Conservation (phyloP, 192 early-diverging fungal species). For the Spinellus fusiger region DNA sequence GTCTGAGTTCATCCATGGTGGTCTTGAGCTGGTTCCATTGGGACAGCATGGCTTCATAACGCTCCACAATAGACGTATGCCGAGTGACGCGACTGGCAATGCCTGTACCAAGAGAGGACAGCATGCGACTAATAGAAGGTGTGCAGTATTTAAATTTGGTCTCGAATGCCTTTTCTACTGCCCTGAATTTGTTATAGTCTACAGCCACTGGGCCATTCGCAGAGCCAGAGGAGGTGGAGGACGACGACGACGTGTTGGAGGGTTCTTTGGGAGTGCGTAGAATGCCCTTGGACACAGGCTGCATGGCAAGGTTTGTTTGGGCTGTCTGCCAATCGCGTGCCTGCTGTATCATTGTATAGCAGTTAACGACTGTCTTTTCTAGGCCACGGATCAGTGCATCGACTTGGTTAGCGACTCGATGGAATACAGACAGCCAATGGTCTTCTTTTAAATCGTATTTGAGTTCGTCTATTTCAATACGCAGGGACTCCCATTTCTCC, state of each 20-base stretch:
- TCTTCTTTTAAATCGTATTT: slow-evolving; percentile 57
- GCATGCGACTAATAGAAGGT: slow-evolving; percentile 48
- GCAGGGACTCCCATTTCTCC: slow-evolving; percentile 45
- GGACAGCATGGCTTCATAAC: slow-evolving; percentile 43
- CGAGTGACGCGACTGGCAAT: slow-evolving; percentile 42
- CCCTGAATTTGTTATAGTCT: slow-evolving; percentile 39
- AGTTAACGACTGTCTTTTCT: slow-evolving; percentile 48
- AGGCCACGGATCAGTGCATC: slow-evolving; percentile 52
- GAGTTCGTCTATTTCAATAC: slow-evolving; percentile 48
- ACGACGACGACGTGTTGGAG: slow-evolving; percentile 15
- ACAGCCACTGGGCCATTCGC: slow-evolving; percentile 10
- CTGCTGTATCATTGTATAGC: slow-evolving; percentile 23
- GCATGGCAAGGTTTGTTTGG: slow-evolving; percentile 1
- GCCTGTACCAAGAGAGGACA: slow-evolving; percentile 46
- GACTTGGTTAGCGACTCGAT: slow-evolving; percentile 47
- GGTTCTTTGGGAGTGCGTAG: background rate
- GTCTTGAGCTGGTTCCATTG: slow-evolving; percentile 43
- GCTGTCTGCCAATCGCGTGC: slow-evolving; percentile 24
- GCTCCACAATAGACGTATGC: slow-evolving; percentile 36
- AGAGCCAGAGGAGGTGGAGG: background rate
- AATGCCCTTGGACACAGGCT: background rate
- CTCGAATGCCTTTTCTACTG: slow-evolving; percentile 50
- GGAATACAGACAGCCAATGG: slow-evolving; percentile 48
- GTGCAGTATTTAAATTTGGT: slow-evolving; percentile 51
- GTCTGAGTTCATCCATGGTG: slow-evolving; percentile 29